Conservation (phyloP, 805 yeast genomes). For the Blastobotrys chiropterorum region DNA sequence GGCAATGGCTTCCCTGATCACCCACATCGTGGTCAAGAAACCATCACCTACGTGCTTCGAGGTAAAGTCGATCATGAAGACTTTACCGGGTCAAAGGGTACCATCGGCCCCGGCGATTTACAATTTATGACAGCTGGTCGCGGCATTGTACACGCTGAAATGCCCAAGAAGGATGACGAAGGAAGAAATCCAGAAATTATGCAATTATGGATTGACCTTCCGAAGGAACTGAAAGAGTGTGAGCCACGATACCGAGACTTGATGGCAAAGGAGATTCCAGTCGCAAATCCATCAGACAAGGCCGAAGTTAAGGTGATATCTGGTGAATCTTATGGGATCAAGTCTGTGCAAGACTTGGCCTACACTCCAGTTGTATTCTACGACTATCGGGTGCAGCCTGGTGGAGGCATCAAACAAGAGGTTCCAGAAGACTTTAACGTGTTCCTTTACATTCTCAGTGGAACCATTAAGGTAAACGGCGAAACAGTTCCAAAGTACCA, state of each 20-base stretch:
- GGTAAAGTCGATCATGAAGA: constrained; percentile 77
- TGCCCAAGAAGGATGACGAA: constrained; percentile 57
- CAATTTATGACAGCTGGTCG: constrained; percentile 92
- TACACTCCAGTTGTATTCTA: constrained; percentile 76
- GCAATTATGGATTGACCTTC: constrained; percentile 85
- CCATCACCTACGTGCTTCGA: constrained; percentile 56
- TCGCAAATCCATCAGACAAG: constrained; percentile 58
- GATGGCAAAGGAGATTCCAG: constrained; percentile 60
- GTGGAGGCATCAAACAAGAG: constrained; percentile 55
- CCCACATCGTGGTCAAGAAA: constrained; percentile 78
- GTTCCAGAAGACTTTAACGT: constrained; percentile 58
- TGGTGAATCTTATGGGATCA: constrained; percentile 71
- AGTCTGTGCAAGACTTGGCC: constrained; percentile 66
- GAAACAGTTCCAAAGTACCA: constrained; percentile 40
- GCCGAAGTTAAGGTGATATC: constrained; percentile 65
- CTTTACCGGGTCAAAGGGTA: constrained; percentile 73
- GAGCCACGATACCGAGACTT: constrained; percentile 75
- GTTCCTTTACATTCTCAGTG: constrained; percentile 62
- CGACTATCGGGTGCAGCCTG: constrained; percentile 57
- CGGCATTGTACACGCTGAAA: constrained; percentile 80
- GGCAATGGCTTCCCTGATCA: constrained; percentile 74
- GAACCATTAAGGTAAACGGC: constrained; percentile 46
- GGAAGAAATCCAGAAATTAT: constrained; percentile 49
- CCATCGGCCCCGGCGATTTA: constrained; percentile 70
- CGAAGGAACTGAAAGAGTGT: constrained; percentile 52